A percentile compares a stretch with the other conserved stretches of the same genome.
These are phyloP conservation scores for Xylariaceae sp. DNA, from an alignment of 2,329 filamentous ascomycete species.

Conservation along the genomic window DNA sequence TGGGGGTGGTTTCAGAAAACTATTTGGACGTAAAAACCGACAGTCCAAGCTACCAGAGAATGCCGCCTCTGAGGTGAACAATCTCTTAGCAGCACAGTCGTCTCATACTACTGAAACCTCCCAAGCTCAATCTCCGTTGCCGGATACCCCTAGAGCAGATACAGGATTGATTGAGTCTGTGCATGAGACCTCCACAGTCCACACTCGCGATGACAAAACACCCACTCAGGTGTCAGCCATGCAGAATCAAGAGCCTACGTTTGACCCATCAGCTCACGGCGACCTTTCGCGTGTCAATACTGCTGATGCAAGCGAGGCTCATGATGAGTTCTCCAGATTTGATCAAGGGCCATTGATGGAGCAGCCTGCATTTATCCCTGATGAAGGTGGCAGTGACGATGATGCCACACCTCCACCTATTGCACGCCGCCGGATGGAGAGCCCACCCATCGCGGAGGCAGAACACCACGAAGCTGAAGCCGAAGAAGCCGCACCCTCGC, in stretches of 20 bases:
- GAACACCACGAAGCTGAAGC: conserved; percentile 29
- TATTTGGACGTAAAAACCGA: conserved; percentile 63
- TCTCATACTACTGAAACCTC: conserved; percentile 24
- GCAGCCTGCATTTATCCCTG: conserved; percentile 77
- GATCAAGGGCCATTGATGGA: conserved; percentile 86
- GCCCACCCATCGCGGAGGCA: conserved; percentile 13
- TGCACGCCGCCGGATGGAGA: conserved; percentile 34
- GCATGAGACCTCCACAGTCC: conserved; percentile 24
- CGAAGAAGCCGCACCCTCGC: conserved; percentile 30
- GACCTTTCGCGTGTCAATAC: conserved; percentile 58
- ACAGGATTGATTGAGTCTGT: conserved; percentile 19
- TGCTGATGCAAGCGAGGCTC: conserved; percentile 54
- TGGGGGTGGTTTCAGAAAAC: conserved; percentile 51
- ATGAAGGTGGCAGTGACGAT: conserved; percentile 46
- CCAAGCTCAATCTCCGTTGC: conserved; percentile 26
- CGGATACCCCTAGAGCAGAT: conserved; percentile 23
- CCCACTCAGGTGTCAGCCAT: conserved; percentile 26
- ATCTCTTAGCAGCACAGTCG: conserved; percentile 43
- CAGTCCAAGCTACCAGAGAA: conserved; percentile 54
- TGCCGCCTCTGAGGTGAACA: conserved; percentile 47
- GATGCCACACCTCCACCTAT: conserved; percentile 51
- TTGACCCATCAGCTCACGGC: conserved; percentile 44
- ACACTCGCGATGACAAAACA: conserved; percentile 23
- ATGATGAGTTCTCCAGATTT: conserved; percentile 63
- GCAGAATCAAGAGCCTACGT: conserved; percentile 32